Evolutionary conservation across 2,329 filamentous ascomycete species (phyloP).

Genomic region (Fusarium irregulare): DNA sequence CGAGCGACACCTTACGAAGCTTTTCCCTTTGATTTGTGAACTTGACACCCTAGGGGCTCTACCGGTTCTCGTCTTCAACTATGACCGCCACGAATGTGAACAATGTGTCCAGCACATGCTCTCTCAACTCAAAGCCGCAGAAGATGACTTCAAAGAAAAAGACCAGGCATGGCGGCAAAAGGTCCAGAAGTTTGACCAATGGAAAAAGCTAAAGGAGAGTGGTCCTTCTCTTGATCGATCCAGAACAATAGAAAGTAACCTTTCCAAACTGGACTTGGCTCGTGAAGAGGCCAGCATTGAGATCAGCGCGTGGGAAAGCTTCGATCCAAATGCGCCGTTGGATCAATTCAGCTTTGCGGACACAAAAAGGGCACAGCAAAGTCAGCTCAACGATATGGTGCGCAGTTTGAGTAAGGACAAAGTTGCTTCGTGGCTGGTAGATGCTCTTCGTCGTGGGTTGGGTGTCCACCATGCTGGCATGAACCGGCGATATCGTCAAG

Average conservation of each 20-base stretch:
- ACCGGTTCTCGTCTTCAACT: constrained; percentile 82
- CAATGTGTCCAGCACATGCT: constrained; percentile 64
- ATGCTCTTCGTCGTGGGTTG: constrained; percentile 73
- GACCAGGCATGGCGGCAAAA: constrained; percentile 70
- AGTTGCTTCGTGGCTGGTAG: constrained; percentile 63
- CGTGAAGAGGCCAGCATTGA: constrained; percentile 68
- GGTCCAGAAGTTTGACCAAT: constrained; percentile 64
- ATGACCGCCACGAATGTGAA: constrained; percentile 75
- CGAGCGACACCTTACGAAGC: constrained; percentile 1
- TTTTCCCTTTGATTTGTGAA: constrained; percentile 67
- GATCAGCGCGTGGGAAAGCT: constrained; percentile 68
- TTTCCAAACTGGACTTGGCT: constrained; percentile 66
- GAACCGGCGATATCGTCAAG: constrained; percentile 80
- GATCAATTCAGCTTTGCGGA: constrained; percentile 75
- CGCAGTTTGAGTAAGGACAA: constrained; percentile 59
- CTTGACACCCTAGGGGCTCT: constrained; percentile 73
- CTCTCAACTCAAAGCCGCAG: constrained; percentile 56
- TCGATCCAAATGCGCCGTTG: constrained; percentile 73
- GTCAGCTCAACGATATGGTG: constrained; percentile 67
- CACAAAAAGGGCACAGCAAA: constrained; percentile 64
- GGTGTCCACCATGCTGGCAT: constrained; percentile 84
- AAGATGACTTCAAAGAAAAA: constrained; percentile 63
- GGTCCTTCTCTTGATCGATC: constrained; percentile 50
- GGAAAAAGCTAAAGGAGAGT: constrained; percentile 64
- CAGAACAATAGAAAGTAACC: constrained; percentile 52